Evolutionary conservation across 805 yeast species (phyloP), one percentile per base, ranked within the genome.

Genomic region (Hanseniaspora lindneri): DNA sequence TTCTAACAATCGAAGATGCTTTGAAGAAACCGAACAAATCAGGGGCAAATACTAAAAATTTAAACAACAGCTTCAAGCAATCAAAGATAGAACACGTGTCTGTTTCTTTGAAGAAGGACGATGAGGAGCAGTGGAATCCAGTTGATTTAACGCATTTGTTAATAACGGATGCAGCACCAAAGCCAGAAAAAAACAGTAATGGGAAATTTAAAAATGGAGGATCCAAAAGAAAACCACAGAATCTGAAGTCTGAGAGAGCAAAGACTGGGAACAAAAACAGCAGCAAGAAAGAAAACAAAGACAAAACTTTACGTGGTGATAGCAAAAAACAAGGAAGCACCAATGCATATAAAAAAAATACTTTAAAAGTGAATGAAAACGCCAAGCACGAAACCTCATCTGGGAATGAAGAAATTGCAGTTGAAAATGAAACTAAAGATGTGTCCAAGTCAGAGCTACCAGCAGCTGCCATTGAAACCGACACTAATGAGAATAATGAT

Each of bases 41-140:
- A 17, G 34, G 6, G n/a, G 17, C n/a, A 6, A 11, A 14, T 16
- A n/a, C 28, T 25, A 51, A 47, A 42, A 6, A 24, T 17, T 21
- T 14, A 28, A 37, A 32, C 17, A 23, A 10, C 44, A 23, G 13
- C 23, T 30, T 6, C 27, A 24, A 39, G 11, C 46, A 44, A 20
- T 40, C 30, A 14, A 49, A 43, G 33, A 41, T 44, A 24, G 19
- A 41, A 24, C 47, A 40, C 9, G 23, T 7, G 16, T 20, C 39
- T 20, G 7, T 21, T 35, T 49, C n/a, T 41, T 46, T n/a, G 50
- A 42, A 19, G 49, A 43, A 20, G 50, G 52, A 32, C 34, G 25
- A 28, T 28, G 34, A 41, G 28, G 39, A 35, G 16, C 25, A 41
- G 25, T 27, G 39, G 41, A 46, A 46, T 11, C 43, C 49, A 16